A percentile compares a stretch with the other conserved stretches of the same genome.
Conservation (phyloP, 228 moss, liverwort and hornwort genomes). For the Sphagnum fallax region DNA sequence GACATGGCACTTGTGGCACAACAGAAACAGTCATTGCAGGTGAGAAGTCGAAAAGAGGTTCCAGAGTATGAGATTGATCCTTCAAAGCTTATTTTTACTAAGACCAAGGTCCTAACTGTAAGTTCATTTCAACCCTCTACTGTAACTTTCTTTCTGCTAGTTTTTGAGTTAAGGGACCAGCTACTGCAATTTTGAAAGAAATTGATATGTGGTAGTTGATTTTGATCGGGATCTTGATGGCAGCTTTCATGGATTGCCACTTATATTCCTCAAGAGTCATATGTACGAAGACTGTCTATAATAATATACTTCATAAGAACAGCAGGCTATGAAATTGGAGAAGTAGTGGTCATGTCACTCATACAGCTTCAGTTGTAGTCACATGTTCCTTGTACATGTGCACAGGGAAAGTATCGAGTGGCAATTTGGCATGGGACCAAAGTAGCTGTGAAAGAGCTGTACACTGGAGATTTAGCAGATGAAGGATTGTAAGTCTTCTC, state of each 20-base stretch:
- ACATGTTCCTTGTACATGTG: neutral
- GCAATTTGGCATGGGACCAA: conserved; percentile 80
- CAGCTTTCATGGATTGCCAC: no score
- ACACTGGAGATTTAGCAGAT: conserved; percentile 50
- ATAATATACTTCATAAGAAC: no score
- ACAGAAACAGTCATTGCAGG: conserved; percentile 41
- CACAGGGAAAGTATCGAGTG: conserved; percentile 33
- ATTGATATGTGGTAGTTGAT: no score
- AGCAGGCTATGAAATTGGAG: no score
- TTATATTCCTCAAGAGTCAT: no score
- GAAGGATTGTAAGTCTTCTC: conserved; percentile 44
- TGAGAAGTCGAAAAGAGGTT: conserved; percentile 36
- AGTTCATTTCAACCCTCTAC: neutral
- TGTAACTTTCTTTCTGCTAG: no score
- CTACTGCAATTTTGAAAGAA: no score
- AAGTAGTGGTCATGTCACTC: neutral
- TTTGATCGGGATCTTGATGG: no score
- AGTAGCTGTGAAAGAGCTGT: conserved; percentile 79
- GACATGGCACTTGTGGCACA: conserved; percentile 13
- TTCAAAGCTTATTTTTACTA: conserved; percentile 35
- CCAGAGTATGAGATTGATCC: conserved; percentile 88
- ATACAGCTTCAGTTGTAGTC: neutral
- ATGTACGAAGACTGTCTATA: no score
- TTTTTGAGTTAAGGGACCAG: no score
- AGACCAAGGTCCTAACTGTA: conserved; percentile 33